Percentiles rank a stretch among this genome's conserved stretches.
Conservation (phyloP, 2,329 filamentous ascomycete species). For the Cordyceps javanica region DNA sequence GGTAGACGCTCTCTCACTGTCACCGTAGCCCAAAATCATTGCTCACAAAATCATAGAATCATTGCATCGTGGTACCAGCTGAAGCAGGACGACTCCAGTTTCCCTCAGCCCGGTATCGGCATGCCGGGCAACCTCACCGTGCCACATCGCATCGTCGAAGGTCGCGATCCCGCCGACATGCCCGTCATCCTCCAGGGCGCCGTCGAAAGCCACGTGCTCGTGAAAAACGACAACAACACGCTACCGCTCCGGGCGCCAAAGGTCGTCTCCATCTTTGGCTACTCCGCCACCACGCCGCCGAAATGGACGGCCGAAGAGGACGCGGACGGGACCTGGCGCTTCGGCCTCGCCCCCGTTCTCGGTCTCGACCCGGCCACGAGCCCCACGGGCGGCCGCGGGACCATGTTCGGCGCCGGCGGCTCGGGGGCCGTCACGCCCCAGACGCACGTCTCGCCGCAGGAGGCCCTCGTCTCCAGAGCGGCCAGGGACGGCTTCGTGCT, state of each 20-base stretch:
- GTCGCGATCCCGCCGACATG: conserved; percentile 38
- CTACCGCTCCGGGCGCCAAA: conserved; percentile 47
- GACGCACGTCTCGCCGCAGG: conserved; percentile 45
- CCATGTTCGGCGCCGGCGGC: conserved; percentile 37
- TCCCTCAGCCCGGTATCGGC: conserved; percentile 43
- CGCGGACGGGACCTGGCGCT: conserved; percentile 25
- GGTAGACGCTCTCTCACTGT: conserved; percentile 16
- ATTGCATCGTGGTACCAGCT: conserved; percentile 53
- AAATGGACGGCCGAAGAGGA: conserved; percentile 32
- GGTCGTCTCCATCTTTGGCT: conserved; percentile 55
- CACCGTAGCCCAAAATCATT: not conserved
- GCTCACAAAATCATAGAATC: conserved; percentile 22
- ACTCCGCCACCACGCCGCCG: conserved; percentile 46
- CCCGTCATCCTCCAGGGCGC: conserved; percentile 45
- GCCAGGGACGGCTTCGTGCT: conserved; percentile 50
- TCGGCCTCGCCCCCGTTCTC: conserved; percentile 34
- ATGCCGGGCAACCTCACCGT: conserved; percentile 43
- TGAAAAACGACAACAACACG: conserved; percentile 52
- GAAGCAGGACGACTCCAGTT: conserved; percentile 40
- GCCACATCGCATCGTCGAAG: conserved; percentile 50
- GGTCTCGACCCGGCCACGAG: conserved; percentile 24
- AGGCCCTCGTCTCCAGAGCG: conserved; percentile 46
- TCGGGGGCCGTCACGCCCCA: conserved; percentile 42
- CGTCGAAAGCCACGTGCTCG: conserved; percentile 56
- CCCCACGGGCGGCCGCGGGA: conserved; percentile 39